Base-by-base conservation (phyloP, 2,329 filamentous ascomycete species). In the Verticillium zaregamsianum region DNA sequence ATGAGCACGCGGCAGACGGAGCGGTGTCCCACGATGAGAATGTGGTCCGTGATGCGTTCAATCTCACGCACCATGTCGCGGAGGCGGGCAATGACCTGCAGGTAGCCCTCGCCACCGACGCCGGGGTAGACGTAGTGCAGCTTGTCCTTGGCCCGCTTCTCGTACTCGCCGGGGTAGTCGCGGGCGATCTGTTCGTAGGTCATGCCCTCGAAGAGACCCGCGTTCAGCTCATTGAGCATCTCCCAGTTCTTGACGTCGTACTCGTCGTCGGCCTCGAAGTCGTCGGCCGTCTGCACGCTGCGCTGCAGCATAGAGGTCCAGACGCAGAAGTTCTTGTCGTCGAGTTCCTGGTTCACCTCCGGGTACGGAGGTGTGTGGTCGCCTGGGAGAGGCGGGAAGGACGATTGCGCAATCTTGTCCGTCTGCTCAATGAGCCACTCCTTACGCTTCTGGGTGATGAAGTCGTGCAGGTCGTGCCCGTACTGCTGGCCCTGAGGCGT, bases 271-370 rank as follows among this genome's bases (percentile, higher is more conserved):
- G 80, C 83, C 67, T 96, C 91, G 73, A 98, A 99, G 73, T 90
- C 90, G 66, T 95, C 88, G 0, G 90, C 93, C 0, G 93, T 96
- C 71, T 97, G 88, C 58, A 95, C 89, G 63, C 91, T 93, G 66
- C 95, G 90, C 72, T 91, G 90, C 65, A 99, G 85, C 94, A 98
- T 98, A 2, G 92, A 96, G 0, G 94, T 97, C 95, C 95, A 99
- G 17, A 99, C 92, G 74, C 95, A 99, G 73, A 97, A 98, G 72
- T 92, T 92, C 79, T 97, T 96, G 70, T 91, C 85, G 33, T 90
- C 86, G 33, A 88, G 79, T 57, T 89, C 88, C 58, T 83, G 83
- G 64, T 86, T 83, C 68, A 89, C 89, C 72, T 97, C 92, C 0
- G 95, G 95, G 70, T 99, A 98, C 0, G 95, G 95, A 5, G 95